Base-by-base conservation (phyloP, 495 filamentous ascomycete species). In the Trichocladium uniseriatum region DNA sequence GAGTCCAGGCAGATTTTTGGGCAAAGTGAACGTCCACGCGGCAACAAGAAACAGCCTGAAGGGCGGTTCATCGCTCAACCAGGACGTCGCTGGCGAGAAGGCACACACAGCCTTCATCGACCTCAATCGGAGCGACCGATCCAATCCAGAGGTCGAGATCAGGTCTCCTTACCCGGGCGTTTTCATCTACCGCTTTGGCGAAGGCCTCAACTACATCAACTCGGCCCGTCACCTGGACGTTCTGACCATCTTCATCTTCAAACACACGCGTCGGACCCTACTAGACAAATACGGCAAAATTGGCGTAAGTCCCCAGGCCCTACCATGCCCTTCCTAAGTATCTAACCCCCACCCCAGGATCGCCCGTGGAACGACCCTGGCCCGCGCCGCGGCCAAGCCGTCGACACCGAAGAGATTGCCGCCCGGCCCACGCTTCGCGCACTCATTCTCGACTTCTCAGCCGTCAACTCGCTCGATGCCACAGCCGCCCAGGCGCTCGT, bases 281-380 rank as follows among this genome's bases (percentile, higher is more conserved):
- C 48, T 61, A 0, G 50, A 62, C 39, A 65, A 61, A 40, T 63
- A 57, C 19, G 61, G 56, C 19, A 71, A 69, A 49, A 40, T 70
- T 24, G 67, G 69, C 9, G 67, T 71, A 64, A 59, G 68, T 64
- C 21, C 21, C 13, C 20, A 77, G n/a, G 76, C 56, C 67, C 65
- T 0, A 45, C 61, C 20, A 48, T 71, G 36, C 31, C 58, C 8
- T 54, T 77, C 37, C 10, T 32, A 46, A 54, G 22, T 70, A 27
- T 3, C 24, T 27, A 27, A 69, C 19, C 72, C 71, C 4, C 72
- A 72, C 10, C 7, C 43, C 53, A 61, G 60, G 71, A 72, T 24
- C 66, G 63, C n/a, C 75, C 69, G 0, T 97, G 91, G 91, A 96
- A 96, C 60, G 81, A 95, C 62, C 83, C 91, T 2, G 90, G 86